Conservation (phyloP, 352 stramenopile genomes). For the Blastocystis sp. region DNA sequence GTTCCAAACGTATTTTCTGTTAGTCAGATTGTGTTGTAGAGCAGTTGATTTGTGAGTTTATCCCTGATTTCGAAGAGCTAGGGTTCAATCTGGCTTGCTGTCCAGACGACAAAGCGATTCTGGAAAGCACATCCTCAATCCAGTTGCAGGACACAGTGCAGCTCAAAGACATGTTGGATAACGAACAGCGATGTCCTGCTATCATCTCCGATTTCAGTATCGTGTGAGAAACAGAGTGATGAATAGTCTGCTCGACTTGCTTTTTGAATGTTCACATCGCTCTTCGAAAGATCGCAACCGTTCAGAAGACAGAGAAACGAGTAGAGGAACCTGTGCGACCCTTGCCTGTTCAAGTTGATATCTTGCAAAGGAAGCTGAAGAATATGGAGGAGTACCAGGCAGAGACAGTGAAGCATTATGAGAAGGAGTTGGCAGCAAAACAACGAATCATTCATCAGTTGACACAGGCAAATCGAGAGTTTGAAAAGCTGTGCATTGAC, state of each 20-base stretch:
- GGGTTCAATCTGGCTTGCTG: slow-evolving; percentile 30
- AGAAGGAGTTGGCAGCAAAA: slow-evolving; percentile 50
- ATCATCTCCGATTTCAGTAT: background rate
- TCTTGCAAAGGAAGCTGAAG: slow-evolving; percentile 29
- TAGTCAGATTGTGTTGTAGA: background rate
- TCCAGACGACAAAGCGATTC: background rate
- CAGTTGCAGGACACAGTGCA: background rate
- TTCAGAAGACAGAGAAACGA: background rate
- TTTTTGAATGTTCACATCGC: background rate
- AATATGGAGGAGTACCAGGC: slow-evolving; percentile 37
- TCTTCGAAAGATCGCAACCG: background rate
- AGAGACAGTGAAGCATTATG: slow-evolving; percentile 32
- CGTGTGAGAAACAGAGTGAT: background rate
- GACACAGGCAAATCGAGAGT: slow-evolving; percentile 49
- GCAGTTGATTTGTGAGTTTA: background rate
- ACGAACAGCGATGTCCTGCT: background rate
- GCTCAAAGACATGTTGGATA: background rate
- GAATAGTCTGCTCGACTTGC: background rate
- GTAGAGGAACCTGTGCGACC: background rate
- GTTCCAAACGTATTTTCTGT: background rate
- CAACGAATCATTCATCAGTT: slow-evolving; percentile 18
- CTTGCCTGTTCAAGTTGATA: background rate
- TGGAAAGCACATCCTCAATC: background rate
- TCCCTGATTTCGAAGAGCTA: slow-evolving; percentile 18
- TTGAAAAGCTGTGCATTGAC: slow-evolving; percentile 28